Base-by-base conservation (phyloP, 192 early-diverging fungal species). In the Backusella psychrophila region DNA sequence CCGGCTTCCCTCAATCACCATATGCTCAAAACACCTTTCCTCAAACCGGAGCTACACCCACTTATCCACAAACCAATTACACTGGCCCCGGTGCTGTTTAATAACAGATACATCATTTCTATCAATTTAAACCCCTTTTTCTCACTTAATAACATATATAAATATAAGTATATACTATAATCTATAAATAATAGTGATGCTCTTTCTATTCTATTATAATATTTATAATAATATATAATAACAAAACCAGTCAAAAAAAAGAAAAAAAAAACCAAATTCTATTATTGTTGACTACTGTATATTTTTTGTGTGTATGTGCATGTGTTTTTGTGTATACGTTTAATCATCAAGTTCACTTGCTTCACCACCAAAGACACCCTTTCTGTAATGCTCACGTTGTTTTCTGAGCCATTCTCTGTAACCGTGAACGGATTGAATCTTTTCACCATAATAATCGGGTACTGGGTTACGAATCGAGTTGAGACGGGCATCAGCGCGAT, bases 391-490 rank as follows among this genome's bases (percentile, higher is more conserved):
- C 67, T 92, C 92, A 69, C 92, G 83, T 86, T 98, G 96, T 81
- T 95, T 96, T 77, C 93, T 84, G 44, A 97, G 85, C 96, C 96
- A 98, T 39, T 82, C 80, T 52, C 95, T 88, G 80, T 98, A 98
- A 63, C 89, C 94, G 8, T 74, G 53, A 35, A 98, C 89, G 52
- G 91, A 93, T 70, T 91, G 90, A 84, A 98, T 94, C 78, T 94
- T 96, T 76, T 98, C 95, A 49, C 94, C 95, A 76, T 96, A 97
- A 80, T 92, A 97, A 85, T 96, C 94, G 19, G 95, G 95, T 74
- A 95, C 85, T 69, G 92, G 92, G 81, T 94, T 92, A 70, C 87
- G 85, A 8, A 91, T 81, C 9, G 91, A 92, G 73, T 92, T 88
- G 35, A 89, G 80, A 36, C 83, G 79, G 14, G 93, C 89, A 52